phyloP scores from a whole-genome alignment of 768 basidiomycete species.

The Leccinum fibrillosum region DNA sequence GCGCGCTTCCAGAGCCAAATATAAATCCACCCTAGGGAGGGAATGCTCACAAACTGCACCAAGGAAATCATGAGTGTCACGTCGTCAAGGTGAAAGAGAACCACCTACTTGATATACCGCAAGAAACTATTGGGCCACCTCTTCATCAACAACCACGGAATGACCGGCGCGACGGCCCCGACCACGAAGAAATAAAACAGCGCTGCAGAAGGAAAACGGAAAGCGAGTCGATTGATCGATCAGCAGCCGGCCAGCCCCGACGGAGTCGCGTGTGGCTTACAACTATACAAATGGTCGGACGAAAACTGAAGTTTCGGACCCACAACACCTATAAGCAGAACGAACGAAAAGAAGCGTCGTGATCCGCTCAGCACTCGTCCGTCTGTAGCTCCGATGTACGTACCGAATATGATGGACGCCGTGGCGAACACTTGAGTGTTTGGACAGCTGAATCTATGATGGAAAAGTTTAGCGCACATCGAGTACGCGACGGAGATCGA shows the following conservation, averaged over 20 bases:
- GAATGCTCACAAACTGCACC: constrained; percentile 14
- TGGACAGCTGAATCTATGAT: constrained; percentile 47
- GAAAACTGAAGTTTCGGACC: constrained; percentile 62
- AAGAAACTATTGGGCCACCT: constrained; percentile 60
- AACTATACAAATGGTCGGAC: constrained; percentile 49
- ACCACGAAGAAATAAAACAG: constrained; percentile 71
- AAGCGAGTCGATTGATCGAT: not conserved
- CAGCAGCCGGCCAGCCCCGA: constrained; percentile 22
- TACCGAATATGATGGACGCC: constrained; percentile 52
- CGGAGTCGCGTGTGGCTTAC: not conserved
- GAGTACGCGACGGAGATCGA: not conserved
- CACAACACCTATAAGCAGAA: constrained; percentile 50
- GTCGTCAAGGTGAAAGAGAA: not conserved
- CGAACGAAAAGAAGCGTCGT: not conserved
- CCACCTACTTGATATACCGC: constrained; percentile 64
- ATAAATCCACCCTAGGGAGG: not conserved
- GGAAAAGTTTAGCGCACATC: not conserved
- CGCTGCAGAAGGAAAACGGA: constrained; percentile 31
- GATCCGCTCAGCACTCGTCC: constrained; percentile 5
- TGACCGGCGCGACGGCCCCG: constrained; percentile 62
- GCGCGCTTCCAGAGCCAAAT: not conserved
- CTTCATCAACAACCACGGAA: constrained; percentile 60
- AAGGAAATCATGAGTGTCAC: not conserved
- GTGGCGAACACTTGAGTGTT: constrained; percentile 51
- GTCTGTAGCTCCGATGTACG: not conserved